phyloP scores from a whole-genome alignment of 768 basidiomycete species.

The Pulveroboletus sp. region DNA sequence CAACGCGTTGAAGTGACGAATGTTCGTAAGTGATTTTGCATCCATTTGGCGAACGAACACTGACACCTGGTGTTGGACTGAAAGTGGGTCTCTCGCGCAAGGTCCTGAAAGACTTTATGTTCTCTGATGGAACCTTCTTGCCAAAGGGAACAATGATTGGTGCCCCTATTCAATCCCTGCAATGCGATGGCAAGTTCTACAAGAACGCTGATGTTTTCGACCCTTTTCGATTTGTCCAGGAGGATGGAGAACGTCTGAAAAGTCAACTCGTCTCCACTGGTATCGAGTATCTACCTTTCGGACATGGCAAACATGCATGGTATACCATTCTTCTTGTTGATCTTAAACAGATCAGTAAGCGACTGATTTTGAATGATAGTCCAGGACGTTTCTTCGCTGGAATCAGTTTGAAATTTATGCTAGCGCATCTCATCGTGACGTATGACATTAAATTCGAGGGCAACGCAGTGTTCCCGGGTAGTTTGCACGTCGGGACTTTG shows the following conservation, averaged over 20 bases:
- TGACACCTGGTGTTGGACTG: too few relatives aligned
- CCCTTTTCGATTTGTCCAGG: slow-evolving; percentile 46
- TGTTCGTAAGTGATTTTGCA: too few relatives aligned
- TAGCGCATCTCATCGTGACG: neutral
- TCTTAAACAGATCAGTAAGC: neutral
- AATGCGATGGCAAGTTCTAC: slow-evolving; percentile 25
- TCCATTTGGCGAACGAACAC: too few relatives aligned
- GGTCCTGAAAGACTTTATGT: slow-evolving; percentile 30
- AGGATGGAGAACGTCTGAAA: slow-evolving; percentile 29
- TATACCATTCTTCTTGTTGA: slow-evolving; percentile 9
- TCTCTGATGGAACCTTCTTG: slow-evolving; percentile 37
- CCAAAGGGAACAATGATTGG: slow-evolving; percentile 31
- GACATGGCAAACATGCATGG: slow-evolving; percentile 31
- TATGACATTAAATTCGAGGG: neutral
- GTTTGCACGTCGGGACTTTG: neutral
- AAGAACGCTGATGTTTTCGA: slow-evolving; percentile 39
- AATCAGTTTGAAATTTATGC: neutral
- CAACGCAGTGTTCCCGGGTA: neutral
- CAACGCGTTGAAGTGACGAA: slow-evolving; percentile 30
- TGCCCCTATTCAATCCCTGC: slow-evolving; percentile 18
- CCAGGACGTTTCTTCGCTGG: neutral
- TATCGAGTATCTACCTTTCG: slow-evolving; percentile 36
- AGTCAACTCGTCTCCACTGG: slow-evolving; percentile 36
- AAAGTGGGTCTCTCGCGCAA: slow-evolving; percentile 13
- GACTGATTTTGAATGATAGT: neutral